Percentiles rank a stretch among this genome's conserved stretches.
These are phyloP conservation scores for Phytophthora lateralis DNA, from an alignment of 352 stramenopile genomes.

Conservation along the genomic window DNA sequence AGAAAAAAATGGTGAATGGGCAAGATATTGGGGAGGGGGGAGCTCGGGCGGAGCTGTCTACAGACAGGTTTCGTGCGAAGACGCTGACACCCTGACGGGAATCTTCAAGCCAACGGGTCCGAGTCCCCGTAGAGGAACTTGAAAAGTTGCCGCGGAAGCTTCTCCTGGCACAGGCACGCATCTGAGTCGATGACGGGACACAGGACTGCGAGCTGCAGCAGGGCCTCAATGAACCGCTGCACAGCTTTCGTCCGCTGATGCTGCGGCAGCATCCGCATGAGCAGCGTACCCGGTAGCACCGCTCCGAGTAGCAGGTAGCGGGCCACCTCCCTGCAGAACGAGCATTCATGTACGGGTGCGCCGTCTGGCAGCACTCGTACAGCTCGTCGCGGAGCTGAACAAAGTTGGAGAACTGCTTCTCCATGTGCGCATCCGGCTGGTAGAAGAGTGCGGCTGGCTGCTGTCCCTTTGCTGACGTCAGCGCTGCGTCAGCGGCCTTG, in stretches of 20 bases:
- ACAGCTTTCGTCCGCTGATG: conserved; percentile 18
- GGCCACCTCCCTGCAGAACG: conserved; percentile 41
- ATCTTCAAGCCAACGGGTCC: conserved; percentile 3
- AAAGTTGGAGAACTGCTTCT: conserved; percentile 37
- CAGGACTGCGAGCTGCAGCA: conserved; percentile 19
- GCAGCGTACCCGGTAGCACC: conserved; percentile 21
- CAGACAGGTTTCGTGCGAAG: neutral
- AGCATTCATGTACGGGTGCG: conserved; percentile 26
- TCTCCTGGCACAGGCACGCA: conserved; percentile 25
- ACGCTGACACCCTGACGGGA: neutral
- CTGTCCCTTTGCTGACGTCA: neutral
- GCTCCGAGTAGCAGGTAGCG: conserved; percentile 36
- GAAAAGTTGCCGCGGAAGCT: conserved; percentile 17
- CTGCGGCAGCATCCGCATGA: conserved; percentile 15
- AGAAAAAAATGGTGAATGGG: too few relatives aligned
- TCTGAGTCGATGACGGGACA: conserved; percentile 5
- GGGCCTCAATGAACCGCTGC: conserved; percentile 21
- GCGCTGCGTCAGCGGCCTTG: conserved; percentile 8
- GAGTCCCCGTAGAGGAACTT: conserved; percentile 17
- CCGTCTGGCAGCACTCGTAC: conserved; percentile 28
- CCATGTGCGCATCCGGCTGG: conserved; percentile 16
- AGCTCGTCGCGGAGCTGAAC: conserved; percentile 38
- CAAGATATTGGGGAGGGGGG: neutral
- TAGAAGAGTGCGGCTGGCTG: conserved; percentile 6
- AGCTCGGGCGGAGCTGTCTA: conserved; percentile 1